phyloP scores from a whole-genome alignment of 176 grass and related monocot species.

The Raddia guianensis region DNA sequence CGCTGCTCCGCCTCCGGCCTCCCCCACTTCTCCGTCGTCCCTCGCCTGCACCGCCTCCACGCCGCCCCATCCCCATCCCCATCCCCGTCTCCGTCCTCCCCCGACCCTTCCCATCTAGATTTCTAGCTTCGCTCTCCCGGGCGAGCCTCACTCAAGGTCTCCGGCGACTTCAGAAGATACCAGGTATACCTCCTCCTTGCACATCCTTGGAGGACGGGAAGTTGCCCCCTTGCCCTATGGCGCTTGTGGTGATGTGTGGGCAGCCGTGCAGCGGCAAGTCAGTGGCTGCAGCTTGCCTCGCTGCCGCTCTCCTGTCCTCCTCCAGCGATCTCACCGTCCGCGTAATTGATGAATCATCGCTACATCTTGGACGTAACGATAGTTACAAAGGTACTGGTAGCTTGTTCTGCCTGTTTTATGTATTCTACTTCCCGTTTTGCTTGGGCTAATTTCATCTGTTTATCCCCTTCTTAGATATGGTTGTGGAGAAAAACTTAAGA shows the following conservation, averaged over 20 bases:
- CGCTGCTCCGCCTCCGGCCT: too few species aligned
- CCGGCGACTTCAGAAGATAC: too few species aligned
- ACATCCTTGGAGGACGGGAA: too few species aligned
- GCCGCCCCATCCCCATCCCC: too few species aligned
- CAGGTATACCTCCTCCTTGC: too few species aligned
- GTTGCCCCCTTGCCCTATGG: constrained; percentile 43
- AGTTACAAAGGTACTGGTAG: constrained; percentile 60
- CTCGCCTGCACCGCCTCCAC: too few species aligned
- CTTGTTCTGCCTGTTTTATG: background rate
- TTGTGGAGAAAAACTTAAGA: constrained; percentile 88
- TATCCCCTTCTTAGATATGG: constrained; percentile 70
- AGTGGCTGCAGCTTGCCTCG: constrained; percentile 57
- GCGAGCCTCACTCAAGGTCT: too few species aligned
- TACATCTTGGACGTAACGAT: constrained; percentile 88
- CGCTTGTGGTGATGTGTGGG: constrained; percentile 88
- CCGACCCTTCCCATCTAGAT: too few species aligned
- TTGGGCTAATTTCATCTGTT: background rate
- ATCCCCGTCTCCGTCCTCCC: too few species aligned
- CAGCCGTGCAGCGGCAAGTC: constrained; percentile 96
- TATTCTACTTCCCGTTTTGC: background rate
- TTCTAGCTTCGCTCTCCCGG: too few species aligned
- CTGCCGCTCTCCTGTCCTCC: constrained; percentile 49
- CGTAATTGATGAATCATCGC: constrained; percentile 75
- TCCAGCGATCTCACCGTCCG: constrained; percentile 45
- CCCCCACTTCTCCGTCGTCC: too few species aligned